Base-by-base conservation (phyloP, 1,284 basidiomycete genomes). In the Rhizoctonia solani region DNA sequence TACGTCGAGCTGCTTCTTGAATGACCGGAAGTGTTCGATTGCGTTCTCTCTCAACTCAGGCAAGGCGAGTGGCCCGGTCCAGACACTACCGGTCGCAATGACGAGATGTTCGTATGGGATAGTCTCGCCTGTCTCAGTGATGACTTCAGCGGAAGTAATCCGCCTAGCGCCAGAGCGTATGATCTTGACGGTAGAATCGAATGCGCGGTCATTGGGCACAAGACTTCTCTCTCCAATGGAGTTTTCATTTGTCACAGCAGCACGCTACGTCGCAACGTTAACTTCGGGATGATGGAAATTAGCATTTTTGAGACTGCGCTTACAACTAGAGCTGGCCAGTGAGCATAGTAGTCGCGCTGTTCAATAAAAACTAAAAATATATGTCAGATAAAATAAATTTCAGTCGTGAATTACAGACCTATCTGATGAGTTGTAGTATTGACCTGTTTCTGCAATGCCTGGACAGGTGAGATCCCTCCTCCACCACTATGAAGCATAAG, bases 71-170 rank as follows among this genome's bases (percentile, higher is more conserved):
- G 82, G 79, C 0, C 81, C 83, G 9, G 79, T 75, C 86, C 85
- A 89, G 1, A 74, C 74, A 25, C 79, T 78, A 1, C 87, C 88
- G 1, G 86, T 80, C 0, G 86, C 82, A 27, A 89, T 74, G 16
- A 88, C 77, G 47, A 89, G 82, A 30, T 66, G 66, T 25, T 80
- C 79, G 70, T 85, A 88, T 6, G 76, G 71, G 16, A 88, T 69
- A 19, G 72, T 74, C 72, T 86, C 82, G 6, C 83, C 85, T 66
- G 75, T 76, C 46, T 79, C 63, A n/a, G 71, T 69, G 29, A 53
- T 78, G 56, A 81, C 73, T 8, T 78, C 76, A 25, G 39, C 46
- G 16, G 80, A 78, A 46, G 75, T 71, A 72, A 83, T 82, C 34
- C 85, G 72, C 41, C 61, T 70, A 68, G 77, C 77, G 13, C 67